A percentile compares a stretch with the other conserved stretches of the same genome.
These are phyloP conservation scores for Apiospora kogelbergensis DNA, from an alignment of 2,329 filamentous ascomycete genomes.

Conservation along the genomic window DNA sequence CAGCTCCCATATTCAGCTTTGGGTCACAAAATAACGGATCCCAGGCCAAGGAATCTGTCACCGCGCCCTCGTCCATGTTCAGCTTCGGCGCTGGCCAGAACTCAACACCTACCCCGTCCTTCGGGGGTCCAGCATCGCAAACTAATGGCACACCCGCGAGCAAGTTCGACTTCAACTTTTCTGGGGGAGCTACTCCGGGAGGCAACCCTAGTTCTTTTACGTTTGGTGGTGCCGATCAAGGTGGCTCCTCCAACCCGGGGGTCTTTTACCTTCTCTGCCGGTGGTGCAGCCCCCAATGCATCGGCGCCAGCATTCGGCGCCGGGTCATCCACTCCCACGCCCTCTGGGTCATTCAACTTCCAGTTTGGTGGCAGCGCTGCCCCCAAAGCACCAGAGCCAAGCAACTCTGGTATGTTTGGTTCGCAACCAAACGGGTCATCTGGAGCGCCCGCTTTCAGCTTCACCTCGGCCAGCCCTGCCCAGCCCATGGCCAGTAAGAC, in stretches of 20 bases:
- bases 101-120: constrained; percentile 15
- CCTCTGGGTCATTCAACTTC: constrained; percentile 26
- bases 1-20: constrained; percentile 10
- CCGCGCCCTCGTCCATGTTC: constrained; percentile 33
- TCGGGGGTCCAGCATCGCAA: constrained; percentile 13
- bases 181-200: constrained; percentile 21
- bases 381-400: constrained; percentile 22
- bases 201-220: constrained; percentile 20
- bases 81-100: constrained; percentile 31
- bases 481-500: constrained; percentile 27
- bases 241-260: constrained; percentile 19
- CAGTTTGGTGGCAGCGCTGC: constrained; percentile 27
- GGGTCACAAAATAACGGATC: constrained; percentile 2
- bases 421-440: constrained; percentile 26
- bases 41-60: constrained; percentile 22
- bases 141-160: constrained; percentile 16
- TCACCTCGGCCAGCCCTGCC: constrained; percentile 30
- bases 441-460: constrained; percentile 37
- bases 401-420: constrained; percentile 23
- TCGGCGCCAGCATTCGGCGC: constrained; percentile 21
- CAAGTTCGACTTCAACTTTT: constrained; percentile 26
- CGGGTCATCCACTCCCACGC: constrained; percentile 19
- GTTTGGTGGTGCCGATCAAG: constrained; percentile 23
- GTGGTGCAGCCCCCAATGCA: constrained; percentile 21
- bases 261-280: constrained; percentile 41